These are phyloP conservation scores for Cinnamomum chago DNA, from an alignment of 164 flowering plant genomes.

Conservation along the genomic window DNA sequence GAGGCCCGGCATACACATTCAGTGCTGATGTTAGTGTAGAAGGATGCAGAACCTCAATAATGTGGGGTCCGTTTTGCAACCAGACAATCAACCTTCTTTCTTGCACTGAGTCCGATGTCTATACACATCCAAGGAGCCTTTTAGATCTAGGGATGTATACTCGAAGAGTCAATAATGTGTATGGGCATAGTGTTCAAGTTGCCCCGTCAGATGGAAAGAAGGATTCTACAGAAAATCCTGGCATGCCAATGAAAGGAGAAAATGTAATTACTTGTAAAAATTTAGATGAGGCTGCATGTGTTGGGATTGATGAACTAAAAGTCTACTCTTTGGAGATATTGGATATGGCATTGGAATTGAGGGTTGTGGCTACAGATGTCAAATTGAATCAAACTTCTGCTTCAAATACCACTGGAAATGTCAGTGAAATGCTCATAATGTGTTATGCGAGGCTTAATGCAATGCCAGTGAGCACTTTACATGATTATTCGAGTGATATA, in stretches of 20 bases:
- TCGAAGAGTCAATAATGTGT: constrained; percentile 4
- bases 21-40: constrained; percentile 63
- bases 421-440: constrained; percentile 29
- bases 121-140: constrained; percentile 15
- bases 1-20: constrained; percentile 58
- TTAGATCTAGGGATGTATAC: constrained; percentile 21
- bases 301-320: constrained; percentile 34
- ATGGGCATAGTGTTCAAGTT: neutral
- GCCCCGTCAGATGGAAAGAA: neutral
- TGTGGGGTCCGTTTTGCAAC: constrained; percentile 79
- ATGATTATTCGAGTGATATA: constrained; percentile 59
- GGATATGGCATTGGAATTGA: constrained; percentile 39
- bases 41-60: constrained; percentile 55
- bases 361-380: constrained; percentile 37
- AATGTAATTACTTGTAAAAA: constrained; percentile 42
- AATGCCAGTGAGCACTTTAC: constrained; percentile 40
- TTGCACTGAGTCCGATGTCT: constrained; percentile 38
- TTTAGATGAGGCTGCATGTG: constrained; percentile 38
- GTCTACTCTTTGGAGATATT: constrained; percentile 48
- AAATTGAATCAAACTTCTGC: constrained; percentile 24
- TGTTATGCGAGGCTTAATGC: constrained; percentile 74
- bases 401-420: constrained; percentile 22
- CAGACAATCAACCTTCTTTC: constrained; percentile 55
- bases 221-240: neutral
- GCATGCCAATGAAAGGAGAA: constrained; percentile 16